Evolutionary conservation across 257 asterid genomes (phyloP).

Genomic region (Scutellaria baicalensis): DNA sequence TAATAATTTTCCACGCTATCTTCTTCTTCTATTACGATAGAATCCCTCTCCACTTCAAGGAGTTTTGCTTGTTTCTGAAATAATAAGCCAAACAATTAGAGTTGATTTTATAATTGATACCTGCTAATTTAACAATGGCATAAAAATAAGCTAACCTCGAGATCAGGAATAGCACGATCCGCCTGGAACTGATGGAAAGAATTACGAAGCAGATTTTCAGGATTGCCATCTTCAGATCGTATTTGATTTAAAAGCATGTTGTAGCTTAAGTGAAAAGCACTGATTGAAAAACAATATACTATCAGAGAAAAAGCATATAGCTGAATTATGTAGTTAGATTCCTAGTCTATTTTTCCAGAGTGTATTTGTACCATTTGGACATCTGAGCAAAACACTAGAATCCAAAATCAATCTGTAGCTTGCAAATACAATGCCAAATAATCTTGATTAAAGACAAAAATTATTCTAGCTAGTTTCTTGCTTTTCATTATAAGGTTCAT

Average conservation of each 20-base stretch:
- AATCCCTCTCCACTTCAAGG: conserved; percentile 77
- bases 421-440: conserved; percentile 2
- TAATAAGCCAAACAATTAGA: conserved; percentile 9
- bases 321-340: conserved; percentile 1
- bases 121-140: background rate
- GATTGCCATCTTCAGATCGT: conserved; percentile 92
- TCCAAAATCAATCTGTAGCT: background rate
- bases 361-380: background rate
- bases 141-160: conserved; percentile 51
- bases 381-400: background rate
- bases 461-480: background rate
- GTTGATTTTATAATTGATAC: background rate
- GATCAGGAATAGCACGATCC: conserved; percentile 88
- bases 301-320: conserved; percentile 1
- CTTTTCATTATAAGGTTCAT: conserved; percentile 5
- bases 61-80: conserved; percentile 76
- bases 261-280: conserved; percentile 98
- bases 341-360: background rate
- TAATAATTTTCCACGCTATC: conserved; percentile 81
- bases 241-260: conserved; percentile 95
- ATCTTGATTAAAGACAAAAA: background rate
- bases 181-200: conserved; percentile 97
- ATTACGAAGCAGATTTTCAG: conserved; percentile 87
- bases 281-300: conserved; percentile 28
- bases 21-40: conserved; percentile 85